Percentiles rank a stretch among this genome's conserved stretches.
phyloP scores from a whole-genome alignment of 176 grass and related monocot genomes.

The Coix lacrymajobi region DNA sequence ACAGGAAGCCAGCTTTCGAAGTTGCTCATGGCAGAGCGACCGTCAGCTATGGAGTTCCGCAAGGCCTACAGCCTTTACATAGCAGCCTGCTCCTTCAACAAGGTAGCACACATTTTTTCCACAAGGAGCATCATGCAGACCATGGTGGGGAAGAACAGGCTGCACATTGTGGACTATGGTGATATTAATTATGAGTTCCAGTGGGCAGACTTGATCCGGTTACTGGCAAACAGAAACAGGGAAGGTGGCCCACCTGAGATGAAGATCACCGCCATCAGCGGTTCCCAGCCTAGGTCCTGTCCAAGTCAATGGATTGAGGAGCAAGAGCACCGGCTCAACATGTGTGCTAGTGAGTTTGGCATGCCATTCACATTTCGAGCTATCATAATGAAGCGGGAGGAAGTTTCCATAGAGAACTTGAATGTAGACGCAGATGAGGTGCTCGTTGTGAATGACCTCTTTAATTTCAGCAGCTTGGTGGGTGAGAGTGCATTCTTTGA shows the following conservation, averaged over 20 bases:
- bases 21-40: slow-evolving; percentile 13
- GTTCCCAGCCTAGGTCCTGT: neutral
- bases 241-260: slow-evolving; percentile 32
- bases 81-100: slow-evolving; percentile 28
- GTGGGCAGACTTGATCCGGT: slow-evolving; percentile 27
- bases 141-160: slow-evolving; percentile 6
- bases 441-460: slow-evolving; percentile 28
- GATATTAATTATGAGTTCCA: slow-evolving; percentile 28
- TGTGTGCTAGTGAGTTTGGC: slow-evolving; percentile 25
- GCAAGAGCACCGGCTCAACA: slow-evolving; percentile 21
- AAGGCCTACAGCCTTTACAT: slow-evolving; percentile 37
- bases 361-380: slow-evolving; percentile 34
- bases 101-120: neutral
- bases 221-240: neutral
- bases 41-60: slow-evolving; percentile 16
- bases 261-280: slow-evolving; percentile 30
- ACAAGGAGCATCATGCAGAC: neutral
- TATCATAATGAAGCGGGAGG: slow-evolving; percentile 28
- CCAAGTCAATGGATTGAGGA: slow-evolving; percentile 30
- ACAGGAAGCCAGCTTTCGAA: slow-evolving; percentile 41
- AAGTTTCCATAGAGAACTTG: slow-evolving; percentile 24
- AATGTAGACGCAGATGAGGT: slow-evolving; percentile 24
- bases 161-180: slow-evolving; percentile 48
- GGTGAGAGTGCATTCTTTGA: neutral
- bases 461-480: slow-evolving; percentile 6